A percentile compares a stretch with the other conserved stretches of the same genome.
Evolutionary conservation across 2,329 filamentous ascomycete genomes (phyloP).

Genomic region (Nothomitra cinnamomea): DNA sequence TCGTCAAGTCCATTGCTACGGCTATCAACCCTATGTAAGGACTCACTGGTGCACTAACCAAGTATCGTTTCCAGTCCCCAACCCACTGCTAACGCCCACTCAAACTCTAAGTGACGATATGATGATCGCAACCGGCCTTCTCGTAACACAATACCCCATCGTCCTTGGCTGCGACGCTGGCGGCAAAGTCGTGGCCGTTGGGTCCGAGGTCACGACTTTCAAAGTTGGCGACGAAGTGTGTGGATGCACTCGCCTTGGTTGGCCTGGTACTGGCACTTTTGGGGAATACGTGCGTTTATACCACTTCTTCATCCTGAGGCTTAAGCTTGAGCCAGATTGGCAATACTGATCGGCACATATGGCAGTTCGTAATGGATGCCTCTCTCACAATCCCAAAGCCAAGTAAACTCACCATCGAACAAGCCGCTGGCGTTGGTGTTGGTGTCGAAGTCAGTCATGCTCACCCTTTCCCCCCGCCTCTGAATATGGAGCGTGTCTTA

Average conservation of each 20-base stretch:
- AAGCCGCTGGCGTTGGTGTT: constrained; percentile 21
- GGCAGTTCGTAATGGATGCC: constrained; percentile 21
- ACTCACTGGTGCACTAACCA: not conserved
- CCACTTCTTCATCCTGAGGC: not conserved
- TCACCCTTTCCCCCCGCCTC: not conserved
- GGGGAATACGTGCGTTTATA: constrained; percentile 17
- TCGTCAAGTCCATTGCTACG: constrained; percentile 22
- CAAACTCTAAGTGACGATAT: constrained; percentile 16
- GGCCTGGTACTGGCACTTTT: constrained; percentile 20
- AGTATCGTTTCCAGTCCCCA: no score
- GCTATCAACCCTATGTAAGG: constrained; percentile 23
- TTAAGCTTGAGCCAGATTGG: not conserved
- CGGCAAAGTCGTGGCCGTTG: constrained; percentile 80
- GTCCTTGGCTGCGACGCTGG: constrained; percentile 83
- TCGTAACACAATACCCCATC: constrained; percentile 51
- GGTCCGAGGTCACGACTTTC: constrained; percentile 85
- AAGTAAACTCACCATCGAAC: constrained; percentile 15
- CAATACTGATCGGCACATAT: not conserved
- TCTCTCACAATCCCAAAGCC: constrained; percentile 19
- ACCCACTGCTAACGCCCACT: not conserved
- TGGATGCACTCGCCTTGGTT: constrained; percentile 21
- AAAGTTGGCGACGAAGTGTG: constrained; percentile 80
- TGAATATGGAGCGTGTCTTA: not conserved
- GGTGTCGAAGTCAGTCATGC: constrained; percentile 17
- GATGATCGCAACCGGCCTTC: constrained; percentile 19